phyloP scores from a whole-genome alignment of 495 filamentous ascomycete genomes.

The Eremomyces bilateralis region DNA sequence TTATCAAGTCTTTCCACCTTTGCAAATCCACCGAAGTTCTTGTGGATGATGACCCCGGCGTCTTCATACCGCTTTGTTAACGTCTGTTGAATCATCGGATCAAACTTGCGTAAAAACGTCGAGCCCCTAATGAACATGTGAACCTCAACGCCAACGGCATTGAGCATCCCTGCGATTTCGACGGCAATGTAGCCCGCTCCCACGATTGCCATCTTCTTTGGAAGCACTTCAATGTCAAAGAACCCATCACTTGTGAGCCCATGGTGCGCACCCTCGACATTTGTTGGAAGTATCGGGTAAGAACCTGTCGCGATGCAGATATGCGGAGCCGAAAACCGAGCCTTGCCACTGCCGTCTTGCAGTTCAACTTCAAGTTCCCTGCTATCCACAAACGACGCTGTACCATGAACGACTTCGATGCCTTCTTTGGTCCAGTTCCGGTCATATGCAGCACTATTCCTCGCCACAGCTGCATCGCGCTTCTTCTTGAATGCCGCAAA shows the following conservation, averaged over 20 bases:
- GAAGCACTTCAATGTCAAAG: slow-evolving; percentile 9
- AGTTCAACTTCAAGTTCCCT: slow-evolving; percentile 29
- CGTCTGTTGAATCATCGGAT: slow-evolving; percentile 12
- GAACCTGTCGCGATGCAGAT: slow-evolving; percentile 37
- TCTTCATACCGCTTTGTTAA: slow-evolving; percentile 10
- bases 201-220: slow-evolving; percentile 8
- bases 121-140: slow-evolving; percentile 12
- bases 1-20: slow-evolving; percentile 9
- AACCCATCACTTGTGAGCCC: slow-evolving; percentile 34
- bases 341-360: slow-evolving; percentile 24
- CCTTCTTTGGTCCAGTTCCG: slow-evolving; percentile 33
- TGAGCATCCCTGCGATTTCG: slow-evolving; percentile 10
- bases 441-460: slow-evolving; percentile 33
- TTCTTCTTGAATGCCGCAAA: slow-evolving; percentile 33
- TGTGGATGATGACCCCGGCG: slow-evolving; percentile 10
- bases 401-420: slow-evolving; percentile 35
- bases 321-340: slow-evolving; percentile 27
- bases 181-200: slow-evolving; percentile 11
- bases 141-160: slow-evolving; percentile 10
- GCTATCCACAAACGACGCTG: slow-evolving; percentile 28
- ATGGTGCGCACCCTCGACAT: slow-evolving; percentile 29
- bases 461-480: slow-evolving; percentile 28
- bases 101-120: slow-evolving; percentile 9
- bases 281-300: slow-evolving; percentile 23
- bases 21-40: slow-evolving; percentile 4